Conservation (phyloP, 2,329 filamentous ascomycete species). For the Tolypocladium amazonense region DNA sequence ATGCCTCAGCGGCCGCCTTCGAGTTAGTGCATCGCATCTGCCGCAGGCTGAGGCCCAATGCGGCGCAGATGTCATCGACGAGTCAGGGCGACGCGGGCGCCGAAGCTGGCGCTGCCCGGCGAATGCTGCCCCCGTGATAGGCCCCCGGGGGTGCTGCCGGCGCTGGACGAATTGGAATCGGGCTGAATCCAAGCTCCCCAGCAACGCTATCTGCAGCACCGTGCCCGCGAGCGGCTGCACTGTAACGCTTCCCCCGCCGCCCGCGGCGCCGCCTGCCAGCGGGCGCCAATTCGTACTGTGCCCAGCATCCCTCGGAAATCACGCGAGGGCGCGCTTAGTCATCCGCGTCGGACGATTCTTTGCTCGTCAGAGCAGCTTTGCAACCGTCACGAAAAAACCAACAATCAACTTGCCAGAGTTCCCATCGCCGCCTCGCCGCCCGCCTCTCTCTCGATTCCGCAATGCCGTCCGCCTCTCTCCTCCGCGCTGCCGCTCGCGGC, state of each 20-base stretch:
- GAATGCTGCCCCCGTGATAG: not conserved
- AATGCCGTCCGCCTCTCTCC: slow-evolving; percentile 58
- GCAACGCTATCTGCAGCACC: slow-evolving; percentile 6
- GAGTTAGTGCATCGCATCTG: not conserved
- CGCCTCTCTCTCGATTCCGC: slow-evolving; percentile 15
- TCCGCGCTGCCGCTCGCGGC: slow-evolving; percentile 63
- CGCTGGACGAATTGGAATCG: slow-evolving; percentile 11
- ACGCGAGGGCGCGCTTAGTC: slow-evolving; percentile 21
- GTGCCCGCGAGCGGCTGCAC: not conserved
- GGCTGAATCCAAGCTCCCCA: slow-evolving; percentile 11
- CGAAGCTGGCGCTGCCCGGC: not conserved
- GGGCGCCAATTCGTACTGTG: slow-evolving; percentile 12
- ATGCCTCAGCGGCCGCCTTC: too few relatives aligned
- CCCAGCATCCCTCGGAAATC: slow-evolving; percentile 10
- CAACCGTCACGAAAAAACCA: slow-evolving; percentile 13
- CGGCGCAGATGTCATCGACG: not conserved
- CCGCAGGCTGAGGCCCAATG: not conserved
- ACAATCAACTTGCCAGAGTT: slow-evolving; percentile 10
- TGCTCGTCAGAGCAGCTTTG: slow-evolving; percentile 17
- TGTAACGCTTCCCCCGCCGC: not conserved
- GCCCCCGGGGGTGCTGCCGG: not conserved
- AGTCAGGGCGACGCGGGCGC: too few relatives aligned
- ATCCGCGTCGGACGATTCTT: slow-evolving; percentile 18
- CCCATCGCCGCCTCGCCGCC: slow-evolving; percentile 9
- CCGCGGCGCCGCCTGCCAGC: not conserved